Base-by-base conservation (phyloP, 331 rosid genomes). In the Saraca asoca region DNA sequence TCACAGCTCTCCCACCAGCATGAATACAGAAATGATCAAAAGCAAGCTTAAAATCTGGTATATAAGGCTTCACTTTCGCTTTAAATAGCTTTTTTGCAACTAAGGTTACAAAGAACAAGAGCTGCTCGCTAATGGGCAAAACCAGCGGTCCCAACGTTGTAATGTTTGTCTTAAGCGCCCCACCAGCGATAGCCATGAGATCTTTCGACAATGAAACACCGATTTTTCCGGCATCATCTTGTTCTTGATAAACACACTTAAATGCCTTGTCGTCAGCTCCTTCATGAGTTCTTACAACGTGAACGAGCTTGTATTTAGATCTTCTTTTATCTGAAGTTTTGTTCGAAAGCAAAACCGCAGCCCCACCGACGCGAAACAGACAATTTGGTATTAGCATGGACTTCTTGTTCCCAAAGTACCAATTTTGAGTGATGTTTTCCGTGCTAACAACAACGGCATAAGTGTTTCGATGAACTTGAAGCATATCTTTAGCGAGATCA, bases 11-110 rank as follows among this genome's bases (percentile, higher is more conserved):
- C 14, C 95, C 87, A 24, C 90, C 95, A 0, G 90, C 87, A 54
- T 87, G 97, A 2, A 90, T 87, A 73, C 97, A 90, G 58, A 90
- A 87, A 78, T 87, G 92, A 0, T 88, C 85, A 38, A 85, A 88
- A 9, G 86, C 93, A 6, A 76, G 79, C 75, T 85, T 87, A 81
- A 85, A 87, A 82, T 90, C 85, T 0, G 95, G 92, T 2, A 87
- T 76, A 20, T 87, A 83, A 42, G 83, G 80, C 83, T 78, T 82
- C 12, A 33, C 33, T 7, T 80, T 82, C 0, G 78, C 58, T 41
- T 67, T 71, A 51, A 78, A 64, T 1, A 83, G 18, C 77, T 87
- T 87, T 76, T 81, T 87, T 3, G 59, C 52, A 7, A 88, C 60
- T 20, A 82, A 66, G 8, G 74, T 77, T 5, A 57, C 62, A 6